These are phyloP conservation scores for Singerocomus inundabilis DNA, from an alignment of 1,284 basidiomycete genomes.

Conservation along the genomic window DNA sequence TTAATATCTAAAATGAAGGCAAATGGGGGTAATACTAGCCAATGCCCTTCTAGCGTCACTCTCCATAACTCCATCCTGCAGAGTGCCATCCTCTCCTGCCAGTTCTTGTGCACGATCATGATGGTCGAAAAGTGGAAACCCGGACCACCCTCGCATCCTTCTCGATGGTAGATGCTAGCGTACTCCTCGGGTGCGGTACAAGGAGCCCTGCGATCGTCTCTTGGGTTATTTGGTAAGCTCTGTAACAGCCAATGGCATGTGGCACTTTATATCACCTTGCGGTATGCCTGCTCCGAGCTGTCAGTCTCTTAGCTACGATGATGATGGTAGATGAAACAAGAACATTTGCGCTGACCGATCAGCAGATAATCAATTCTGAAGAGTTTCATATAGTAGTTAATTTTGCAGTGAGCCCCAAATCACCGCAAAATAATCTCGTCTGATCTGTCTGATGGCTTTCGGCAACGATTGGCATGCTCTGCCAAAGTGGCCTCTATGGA, in stretches of 20 bases:
- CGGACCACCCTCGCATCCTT: too few relatives aligned
- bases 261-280: not conserved
- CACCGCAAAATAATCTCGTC: too few relatives aligned
- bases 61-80: not conserved
- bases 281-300: not conserved
- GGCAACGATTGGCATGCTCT: too few relatives aligned
- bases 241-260: not conserved
- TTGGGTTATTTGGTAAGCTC: not conserved
- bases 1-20: not conserved
- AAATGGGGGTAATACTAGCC: not conserved
- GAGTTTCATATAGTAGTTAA: too few relatives aligned
- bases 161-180: too few relatives aligned
- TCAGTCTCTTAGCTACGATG: not conserved
- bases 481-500: too few relatives aligned
- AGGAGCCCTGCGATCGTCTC: not conserved
- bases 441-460: too few relatives aligned
- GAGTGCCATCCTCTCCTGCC: too few relatives aligned
- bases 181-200: too few relatives aligned
- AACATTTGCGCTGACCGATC: not conserved
- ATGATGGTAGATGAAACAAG: not conserved
- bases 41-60: not conserved
- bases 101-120: too few relatives aligned
- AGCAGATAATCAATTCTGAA: too few relatives aligned
- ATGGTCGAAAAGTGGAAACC: not conserved
- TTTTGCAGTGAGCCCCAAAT: too few relatives aligned